These are phyloP conservation scores for Avicennia marina DNA, from an alignment of 257 asterid species.

Conservation along the genomic window DNA sequence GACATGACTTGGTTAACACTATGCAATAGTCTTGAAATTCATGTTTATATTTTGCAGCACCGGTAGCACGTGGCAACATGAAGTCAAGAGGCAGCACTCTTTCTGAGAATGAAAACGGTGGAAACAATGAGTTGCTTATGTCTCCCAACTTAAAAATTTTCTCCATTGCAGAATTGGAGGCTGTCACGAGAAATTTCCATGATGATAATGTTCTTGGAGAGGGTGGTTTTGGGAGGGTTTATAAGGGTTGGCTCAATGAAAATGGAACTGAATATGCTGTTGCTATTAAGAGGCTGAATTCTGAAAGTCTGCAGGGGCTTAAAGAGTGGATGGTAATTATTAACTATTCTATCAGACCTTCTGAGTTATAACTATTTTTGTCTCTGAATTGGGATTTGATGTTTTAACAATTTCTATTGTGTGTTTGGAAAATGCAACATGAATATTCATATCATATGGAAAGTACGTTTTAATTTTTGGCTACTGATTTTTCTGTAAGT, in stretches of 20 bases:
- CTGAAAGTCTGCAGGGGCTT: constrained; percentile 33
- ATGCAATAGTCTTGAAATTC: constrained; percentile 8
- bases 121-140: constrained; percentile 1
- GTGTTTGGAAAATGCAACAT: not conserved
- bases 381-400: not conserved
- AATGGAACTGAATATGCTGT: constrained; percentile 18
- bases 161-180: constrained; percentile 30
- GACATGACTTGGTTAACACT: not conserved
- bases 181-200: constrained; percentile 35
- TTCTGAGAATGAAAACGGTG: constrained; percentile 6
- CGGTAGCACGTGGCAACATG: constrained; percentile 24
- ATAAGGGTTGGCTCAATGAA: constrained; percentile 31
- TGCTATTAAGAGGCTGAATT: constrained; percentile 36
- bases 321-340: constrained; percentile 41
- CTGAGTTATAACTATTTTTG: not conserved
- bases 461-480: not conserved
- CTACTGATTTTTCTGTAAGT: no score
- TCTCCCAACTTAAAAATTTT: constrained; percentile 28
- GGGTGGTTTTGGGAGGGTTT: constrained; percentile 50
- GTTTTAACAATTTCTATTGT: not conserved
- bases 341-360: not conserved
- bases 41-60: constrained; percentile 33
- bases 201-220: constrained; percentile 28
- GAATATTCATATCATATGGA: not conserved
- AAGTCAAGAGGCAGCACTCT: constrained; percentile 6